Evolutionary conservation across 768 basidiomycete species (phyloP), one percentile per base, ranked within the genome.

Genomic region (Coprinopsis sp.): DNA sequence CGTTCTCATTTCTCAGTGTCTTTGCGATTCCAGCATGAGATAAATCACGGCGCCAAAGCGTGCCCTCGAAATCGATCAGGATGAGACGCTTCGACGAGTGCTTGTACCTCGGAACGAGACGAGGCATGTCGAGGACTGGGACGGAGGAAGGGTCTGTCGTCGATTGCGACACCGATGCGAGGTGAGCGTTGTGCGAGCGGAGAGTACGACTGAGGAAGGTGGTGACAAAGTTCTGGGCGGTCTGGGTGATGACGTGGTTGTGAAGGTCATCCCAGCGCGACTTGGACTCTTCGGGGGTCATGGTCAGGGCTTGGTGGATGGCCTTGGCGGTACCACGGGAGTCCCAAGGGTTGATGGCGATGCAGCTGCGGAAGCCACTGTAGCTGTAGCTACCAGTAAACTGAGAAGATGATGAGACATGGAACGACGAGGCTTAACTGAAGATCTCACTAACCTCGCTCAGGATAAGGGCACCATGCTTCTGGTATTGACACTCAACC

Each of bases 321-420:
- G 90, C 91, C 23, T 81, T 71, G 0, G 91, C 87, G 2, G 91
- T 91, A n/a, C 82, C 84, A 23, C 87, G 77, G 30, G 77, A 78
- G 54, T 91, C 88, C 78, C 87, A 92, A 1, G 90, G 91, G 58
- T 92, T 92, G 61, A 92, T 74, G 11, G 85, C 82, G 37, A 92
- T 87, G 53, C 89, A 92, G 11, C 84, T 87, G 31, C 90, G 71
- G 69, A 93, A 93, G 12, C 91, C 90, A 37, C 82, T 84, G 58
- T 89, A 91, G 54, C 81, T 85, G 59, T 92, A 92, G 4, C 82
- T 82, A 10, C 91, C 91, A 0, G 91, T 87, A 60, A 93, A 93
- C 81, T 89, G 46, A 7, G 47, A 16, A 40, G 25, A 43, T 37
- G 33, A 10, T 27, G 8, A 49, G 48, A 30, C 41, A 39, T 18